Conservation (phyloP, 2,329 filamentous ascomycete species). For the Scedosporium dehoogii region DNA sequence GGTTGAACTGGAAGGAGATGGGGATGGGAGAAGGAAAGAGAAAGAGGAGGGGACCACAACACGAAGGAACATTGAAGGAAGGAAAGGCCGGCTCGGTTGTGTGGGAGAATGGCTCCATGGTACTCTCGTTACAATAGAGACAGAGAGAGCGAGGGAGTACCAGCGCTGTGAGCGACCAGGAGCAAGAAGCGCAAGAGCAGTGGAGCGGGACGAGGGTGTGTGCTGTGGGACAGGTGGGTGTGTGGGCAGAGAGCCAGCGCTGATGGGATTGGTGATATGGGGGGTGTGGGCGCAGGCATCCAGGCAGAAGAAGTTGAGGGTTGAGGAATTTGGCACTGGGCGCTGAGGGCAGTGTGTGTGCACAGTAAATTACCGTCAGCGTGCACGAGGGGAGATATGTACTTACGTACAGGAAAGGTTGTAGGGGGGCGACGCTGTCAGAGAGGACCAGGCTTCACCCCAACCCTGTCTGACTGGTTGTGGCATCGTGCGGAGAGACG, state of each 20-base stretch:
- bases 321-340: background rate
- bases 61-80: slow-evolving; percentile 4
- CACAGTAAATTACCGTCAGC: background rate
- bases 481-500: background rate
- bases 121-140: background rate
- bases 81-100: slow-evolving; percentile 7
- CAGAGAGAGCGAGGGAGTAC: background rate
- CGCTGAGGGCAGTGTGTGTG: background rate
- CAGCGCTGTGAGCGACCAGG: background rate
- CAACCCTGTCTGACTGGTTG: slow-evolving; percentile 1
- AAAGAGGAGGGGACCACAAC: slow-evolving; percentile 3
- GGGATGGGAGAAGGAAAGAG: slow-evolving; percentile 2
- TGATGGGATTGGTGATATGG: slow-evolving; percentile 1
- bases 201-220: slow-evolving; percentile 7
- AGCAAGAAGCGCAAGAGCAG: slow-evolving; percentile 5
- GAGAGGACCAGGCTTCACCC: background rate
- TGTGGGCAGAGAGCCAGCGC: slow-evolving; percentile 1
- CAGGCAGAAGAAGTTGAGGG: background rate
- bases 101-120: slow-evolving; percentile 3
- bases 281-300: background rate
- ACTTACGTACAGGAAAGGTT: background rate
- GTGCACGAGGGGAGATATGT: background rate
- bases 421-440: background rate
- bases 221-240: slow-evolving; percentile 4
- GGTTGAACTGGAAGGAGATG: slow-evolving; percentile 1